Evolutionary conservation across 495 filamentous ascomycete species (phyloP), one percentile per base, ranked within the genome.

Genomic region (Astrothelium macrocarpum): DNA sequence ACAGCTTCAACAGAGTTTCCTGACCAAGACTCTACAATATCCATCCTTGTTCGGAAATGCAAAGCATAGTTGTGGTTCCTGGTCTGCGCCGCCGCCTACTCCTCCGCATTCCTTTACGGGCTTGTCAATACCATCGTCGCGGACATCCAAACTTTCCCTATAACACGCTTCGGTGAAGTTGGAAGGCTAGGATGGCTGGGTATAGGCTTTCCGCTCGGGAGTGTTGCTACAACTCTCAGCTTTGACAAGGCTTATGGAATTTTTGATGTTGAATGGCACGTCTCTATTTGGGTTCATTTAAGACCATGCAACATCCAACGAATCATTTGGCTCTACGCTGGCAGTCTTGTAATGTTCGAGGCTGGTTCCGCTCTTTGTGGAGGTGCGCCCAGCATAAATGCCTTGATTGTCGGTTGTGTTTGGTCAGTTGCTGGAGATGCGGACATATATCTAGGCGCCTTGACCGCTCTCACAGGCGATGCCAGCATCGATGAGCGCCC

Each of bases 81-180:
- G 5, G 34, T 39, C 34, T 39, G 34, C 34, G 14, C 34, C 34
- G 34, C 34, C 34, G 14, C 34, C 34, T 39, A 14, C 14, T 39
- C 34, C 14, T 39, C 34, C 14, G 61, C 65, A 7, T 65, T 76
- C 39, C 46, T 75, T 5, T 78, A 76, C 59, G 77, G 71, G 26
- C 67, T 78, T n/a, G 77, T 78, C 61, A 73, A 64, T 1, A 78
- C 77, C 3, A 77, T 79, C 60, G 73, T 69, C 3, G 76, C 77
- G 2, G 72, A 75, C 60, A 62, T 78, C 1, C 77, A 79, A 61
- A 67, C 53, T 0, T 56, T 70, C 1, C 60, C 77, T 0, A 23
- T 70, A 2, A 61, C 67, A 29, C 53, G 31, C 0, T 75, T 77
- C 42, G 69, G 60, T 9, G 43, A 71, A 18, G 65, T 75, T 7